A percentile compares a stretch with the other conserved stretches of the same genome.
These are phyloP conservation scores for Cutaneotrichosporon daszewskae DNA, from an alignment of 1,284 basidiomycete genomes.

Conservation along the genomic window DNA sequence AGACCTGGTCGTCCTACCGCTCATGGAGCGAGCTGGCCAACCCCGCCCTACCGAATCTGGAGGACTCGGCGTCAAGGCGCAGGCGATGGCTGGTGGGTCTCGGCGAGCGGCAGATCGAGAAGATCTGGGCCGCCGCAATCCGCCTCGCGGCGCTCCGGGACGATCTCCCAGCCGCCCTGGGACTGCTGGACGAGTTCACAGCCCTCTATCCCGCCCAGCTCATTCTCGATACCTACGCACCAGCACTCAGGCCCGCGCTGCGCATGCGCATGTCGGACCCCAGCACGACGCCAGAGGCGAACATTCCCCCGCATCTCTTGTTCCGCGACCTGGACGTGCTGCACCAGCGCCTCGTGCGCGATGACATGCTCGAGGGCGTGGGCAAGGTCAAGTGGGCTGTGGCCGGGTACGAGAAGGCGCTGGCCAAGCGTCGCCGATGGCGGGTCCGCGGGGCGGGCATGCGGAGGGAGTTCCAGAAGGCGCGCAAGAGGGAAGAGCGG, in stretches of 20 bases:
- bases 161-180: constrained; percentile 22
- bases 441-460: constrained; percentile 27
- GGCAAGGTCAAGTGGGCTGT: constrained; percentile 31
- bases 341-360: constrained; percentile 37
- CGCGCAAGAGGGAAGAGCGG: background rate
- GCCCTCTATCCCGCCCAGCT: constrained; percentile 30
- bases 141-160: constrained; percentile 22
- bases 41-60: background rate
- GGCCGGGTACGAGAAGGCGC: constrained; percentile 25
- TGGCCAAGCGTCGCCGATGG: constrained; percentile 31
- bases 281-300: constrained; percentile 30
- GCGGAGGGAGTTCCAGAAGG: constrained; percentile 5
- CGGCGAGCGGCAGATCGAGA: constrained; percentile 37
- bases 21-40: constrained; percentile 6
- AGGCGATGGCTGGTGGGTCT: constrained; percentile 29
- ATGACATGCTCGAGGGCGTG: constrained; percentile 28
- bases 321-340: constrained; percentile 42
- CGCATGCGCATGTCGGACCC: constrained; percentile 32
- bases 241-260: constrained; percentile 22
- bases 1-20: constrained; percentile 34
- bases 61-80: constrained; percentile 2
- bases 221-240: constrained; percentile 25
- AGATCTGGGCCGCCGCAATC: constrained; percentile 36
- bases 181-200: constrained; percentile 23
- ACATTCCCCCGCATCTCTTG: constrained; percentile 43